Percentiles rank a stretch among this genome's conserved stretches.
Evolutionary conservation across 2,329 filamentous ascomycete species (phyloP).

Genomic region (Tolypocladium guangdongense): DNA sequence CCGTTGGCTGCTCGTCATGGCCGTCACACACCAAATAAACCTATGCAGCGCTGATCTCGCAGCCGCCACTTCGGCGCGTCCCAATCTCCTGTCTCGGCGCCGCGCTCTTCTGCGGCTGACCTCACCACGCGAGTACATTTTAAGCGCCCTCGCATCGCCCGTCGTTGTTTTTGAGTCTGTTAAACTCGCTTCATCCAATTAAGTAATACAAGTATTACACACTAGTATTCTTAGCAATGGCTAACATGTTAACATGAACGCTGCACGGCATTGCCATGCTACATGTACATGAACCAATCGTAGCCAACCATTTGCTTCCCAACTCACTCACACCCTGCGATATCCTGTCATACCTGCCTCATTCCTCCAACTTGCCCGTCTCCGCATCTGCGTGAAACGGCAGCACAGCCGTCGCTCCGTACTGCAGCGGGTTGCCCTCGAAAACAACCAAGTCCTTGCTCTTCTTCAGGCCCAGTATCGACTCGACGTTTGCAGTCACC

Average conservation of each 20-base stretch:
- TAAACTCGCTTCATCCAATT: not conserved
- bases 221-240: not conserved
- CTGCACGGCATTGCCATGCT: not conserved
- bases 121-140: not conserved
- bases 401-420: slow-evolving; percentile 26
- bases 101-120: too few species aligned
- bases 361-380: slow-evolving; percentile 13
- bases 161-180: not conserved
- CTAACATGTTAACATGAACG: not conserved
- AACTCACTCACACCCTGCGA: not conserved
- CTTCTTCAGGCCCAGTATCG: slow-evolving; percentile 25
- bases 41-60: too few species aligned
- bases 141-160: not conserved
- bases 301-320: not conserved
- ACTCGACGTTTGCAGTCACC: slow-evolving; percentile 28
- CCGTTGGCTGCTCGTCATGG: too few species aligned
- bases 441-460: slow-evolving; percentile 29
- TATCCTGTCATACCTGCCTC: not conserved
- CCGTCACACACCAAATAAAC: too few species aligned
- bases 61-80: too few species aligned
- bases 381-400: slow-evolving; percentile 19
- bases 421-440: slow-evolving; percentile 30
- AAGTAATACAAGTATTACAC: too few species aligned
- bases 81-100: too few species aligned
- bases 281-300: not conserved